Evolutionary conservation across 352 stramenopile genomes (phyloP).

Genomic region (Saprolegnia diclina): DNA sequence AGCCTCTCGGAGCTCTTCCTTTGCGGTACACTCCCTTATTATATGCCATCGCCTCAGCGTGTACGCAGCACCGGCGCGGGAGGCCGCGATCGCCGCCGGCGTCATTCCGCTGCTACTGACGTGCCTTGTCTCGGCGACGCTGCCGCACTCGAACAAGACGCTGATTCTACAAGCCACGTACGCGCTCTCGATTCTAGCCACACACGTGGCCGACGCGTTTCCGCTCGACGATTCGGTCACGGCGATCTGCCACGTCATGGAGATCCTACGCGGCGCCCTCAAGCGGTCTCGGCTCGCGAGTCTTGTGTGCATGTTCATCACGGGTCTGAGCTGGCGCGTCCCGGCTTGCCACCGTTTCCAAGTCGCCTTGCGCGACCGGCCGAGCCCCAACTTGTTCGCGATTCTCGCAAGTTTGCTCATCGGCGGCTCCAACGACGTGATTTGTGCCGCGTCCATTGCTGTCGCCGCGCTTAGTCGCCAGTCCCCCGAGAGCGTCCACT

Average conservation of each 20-base stretch:
- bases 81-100: conserved; percentile 7
- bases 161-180: conserved; percentile 23
- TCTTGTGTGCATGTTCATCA: conserved; percentile 26
- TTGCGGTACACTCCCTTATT: not conserved
- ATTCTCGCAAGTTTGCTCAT: conserved; percentile 27
- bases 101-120: conserved; percentile 10
- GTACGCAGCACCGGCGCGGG: conserved; percentile 9
- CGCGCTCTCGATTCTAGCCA: conserved; percentile 20
- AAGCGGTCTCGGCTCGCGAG: conserved; percentile 24
- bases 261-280: conserved; percentile 20
- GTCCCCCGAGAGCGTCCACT: conserved; percentile 8
- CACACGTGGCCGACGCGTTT: conserved; percentile 21
- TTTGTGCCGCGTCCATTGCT: conserved; percentile 21
- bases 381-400: conserved; percentile 22
- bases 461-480: conserved; percentile 18
- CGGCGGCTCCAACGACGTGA: conserved; percentile 22
- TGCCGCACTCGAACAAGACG: conserved; percentile 23
- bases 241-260: conserved; percentile 24
- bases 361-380: conserved; percentile 2
- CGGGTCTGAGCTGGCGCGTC: conserved; percentile 8
- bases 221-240: conserved; percentile 18
- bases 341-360: conserved; percentile 16
- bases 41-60: not conserved
- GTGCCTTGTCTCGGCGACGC: conserved; percentile 2
- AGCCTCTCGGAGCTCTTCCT: conserved; percentile 20